These are phyloP conservation scores for Diaporthe sp. DNA, from an alignment of 2,329 filamentous ascomycete species.

Conservation along the genomic window DNA sequence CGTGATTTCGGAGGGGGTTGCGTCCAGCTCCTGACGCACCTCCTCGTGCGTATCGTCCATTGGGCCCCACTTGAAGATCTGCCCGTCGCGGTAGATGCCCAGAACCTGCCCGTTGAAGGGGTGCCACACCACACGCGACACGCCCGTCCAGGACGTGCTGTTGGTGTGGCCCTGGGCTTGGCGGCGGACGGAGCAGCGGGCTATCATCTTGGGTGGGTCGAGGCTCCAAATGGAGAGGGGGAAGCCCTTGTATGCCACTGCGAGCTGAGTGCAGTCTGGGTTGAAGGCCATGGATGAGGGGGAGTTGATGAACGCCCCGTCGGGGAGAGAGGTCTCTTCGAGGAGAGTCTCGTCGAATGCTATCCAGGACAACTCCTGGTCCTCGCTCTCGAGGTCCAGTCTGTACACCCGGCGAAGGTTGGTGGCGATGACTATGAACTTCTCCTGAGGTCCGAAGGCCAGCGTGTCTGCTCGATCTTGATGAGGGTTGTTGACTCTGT, in stretches of 20 bases:
- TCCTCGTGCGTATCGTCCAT: conserved; percentile 42
- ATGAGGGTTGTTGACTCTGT: conserved; percentile 1
- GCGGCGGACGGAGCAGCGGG: conserved; percentile 39
- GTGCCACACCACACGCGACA: conserved; percentile 42
- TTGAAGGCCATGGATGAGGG: conserved; percentile 29
- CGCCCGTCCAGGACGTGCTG: conserved; percentile 8
- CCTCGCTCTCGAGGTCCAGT: neutral
- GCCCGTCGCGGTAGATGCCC: conserved; percentile 42
- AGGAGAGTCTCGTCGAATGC: conserved; percentile 13
- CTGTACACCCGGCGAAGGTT: conserved; percentile 6
- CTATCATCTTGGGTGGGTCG: conserved; percentile 41
- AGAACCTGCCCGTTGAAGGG: conserved; percentile 41
- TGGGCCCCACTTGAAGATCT: conserved; percentile 45
- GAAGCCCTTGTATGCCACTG: conserved; percentile 32
- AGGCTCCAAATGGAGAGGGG: conserved; percentile 35
- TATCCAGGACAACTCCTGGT: neutral
- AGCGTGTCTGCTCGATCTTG: conserved; percentile 14
- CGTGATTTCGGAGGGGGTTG: conserved; percentile 18
- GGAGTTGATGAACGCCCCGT: conserved; percentile 26
- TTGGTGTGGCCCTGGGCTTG: conserved; percentile 14
- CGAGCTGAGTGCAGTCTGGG: conserved; percentile 29
- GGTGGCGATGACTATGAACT: conserved; percentile 22
- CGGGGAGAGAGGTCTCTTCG: conserved; percentile 14
- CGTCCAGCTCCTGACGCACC: conserved; percentile 34
- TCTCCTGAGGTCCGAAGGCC: conserved; percentile 13